Evolutionary conservation across 176 grass and related monocot genomes (phyloP).

Genomic region (Phoenix roebelenii): DNA sequence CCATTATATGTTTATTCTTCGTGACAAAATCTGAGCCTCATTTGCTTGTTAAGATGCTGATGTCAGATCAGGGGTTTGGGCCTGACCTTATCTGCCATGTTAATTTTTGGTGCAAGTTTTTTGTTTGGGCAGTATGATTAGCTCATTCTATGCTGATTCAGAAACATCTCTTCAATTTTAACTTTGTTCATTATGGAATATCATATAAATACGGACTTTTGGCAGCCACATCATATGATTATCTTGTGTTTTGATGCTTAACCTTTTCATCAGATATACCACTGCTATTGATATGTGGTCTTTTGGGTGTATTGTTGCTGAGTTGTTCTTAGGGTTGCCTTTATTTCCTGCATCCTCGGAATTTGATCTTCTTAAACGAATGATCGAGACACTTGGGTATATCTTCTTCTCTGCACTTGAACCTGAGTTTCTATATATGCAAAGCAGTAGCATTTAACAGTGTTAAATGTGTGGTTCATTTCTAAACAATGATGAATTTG

Average conservation of each 20-base stretch:
- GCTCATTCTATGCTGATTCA: too few relatives aligned
- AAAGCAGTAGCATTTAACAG: too few relatives aligned
- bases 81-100: too few relatives aligned
- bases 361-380: conserved; percentile 85
- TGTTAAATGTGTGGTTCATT: too few relatives aligned
- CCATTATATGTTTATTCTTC: background rate
- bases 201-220: conserved; percentile 7
- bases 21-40: background rate
- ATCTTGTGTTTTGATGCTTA: conserved; percentile 35
- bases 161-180: too few relatives aligned
- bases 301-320: conserved; percentile 86
- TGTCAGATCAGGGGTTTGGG: background rate
- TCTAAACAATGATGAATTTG: too few relatives aligned
- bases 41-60: background rate
- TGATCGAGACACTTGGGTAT: conserved; percentile 87
- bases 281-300: conserved; percentile 99
- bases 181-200: too few relatives aligned
- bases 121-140: too few relatives aligned
- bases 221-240: conserved; percentile 15
- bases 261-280: conserved; percentile 69
- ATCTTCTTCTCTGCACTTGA: conserved; percentile 14
- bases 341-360: conserved; percentile 95
- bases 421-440: too few relatives aligned
- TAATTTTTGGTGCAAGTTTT: too few relatives aligned
- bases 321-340: conserved; percentile 89